Base-by-base conservation (phyloP, 1,284 basidiomycete species). In the Cryptococcus sp. region DNA sequence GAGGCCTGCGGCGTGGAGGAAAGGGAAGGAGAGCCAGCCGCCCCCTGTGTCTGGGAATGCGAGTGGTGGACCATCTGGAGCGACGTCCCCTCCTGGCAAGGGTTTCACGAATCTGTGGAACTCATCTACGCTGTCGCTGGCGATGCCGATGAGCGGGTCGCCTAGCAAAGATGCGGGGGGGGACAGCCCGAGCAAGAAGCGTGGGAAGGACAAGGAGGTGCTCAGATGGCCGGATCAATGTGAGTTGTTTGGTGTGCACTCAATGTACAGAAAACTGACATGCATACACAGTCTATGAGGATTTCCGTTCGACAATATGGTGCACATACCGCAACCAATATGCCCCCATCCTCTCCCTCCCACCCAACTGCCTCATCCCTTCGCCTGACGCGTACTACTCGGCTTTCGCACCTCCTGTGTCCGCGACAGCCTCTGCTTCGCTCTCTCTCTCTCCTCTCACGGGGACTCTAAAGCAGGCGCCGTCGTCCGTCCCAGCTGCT, bases 261-360 rank as follows among this genome's bases (percentile, higher is more conserved):
- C n/a, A n/a, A n/a, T n/a, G n/a, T n/a, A n/a, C n/a, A n/a, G 23
- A 53, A 36, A 11, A 50, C 18, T 46, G 36, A 39, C 47, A 28
- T 37, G 42, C n/a, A 18, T 37, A 80, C 81, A 81, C 83, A 51
- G 96, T 96, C 73, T 91, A 92, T 70, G 80, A 84, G n/a, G 92
- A 96, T 77, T 96, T 94, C 74, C 85, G 86, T 1, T 89, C 89
- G 0, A 81, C 88, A 9, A 82, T 96, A 57, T 95, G 91, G 88
- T 82, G 92, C 52, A 95, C 92, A 0, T 97, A 96, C 76, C 87
- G 93, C n/a, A 86, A 85, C 1, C 87, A 92, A 52, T 95, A 94
- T 64, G 79, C 84, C 1, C 86, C 90, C 1, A 93, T 96, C 63
- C 81, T 86, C 23, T 86, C 91, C 61, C 51, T 78, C 12, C 65